These are phyloP conservation scores for Striga hermonthica DNA, from an alignment of 305 asterid species.

Conservation along the genomic window DNA sequence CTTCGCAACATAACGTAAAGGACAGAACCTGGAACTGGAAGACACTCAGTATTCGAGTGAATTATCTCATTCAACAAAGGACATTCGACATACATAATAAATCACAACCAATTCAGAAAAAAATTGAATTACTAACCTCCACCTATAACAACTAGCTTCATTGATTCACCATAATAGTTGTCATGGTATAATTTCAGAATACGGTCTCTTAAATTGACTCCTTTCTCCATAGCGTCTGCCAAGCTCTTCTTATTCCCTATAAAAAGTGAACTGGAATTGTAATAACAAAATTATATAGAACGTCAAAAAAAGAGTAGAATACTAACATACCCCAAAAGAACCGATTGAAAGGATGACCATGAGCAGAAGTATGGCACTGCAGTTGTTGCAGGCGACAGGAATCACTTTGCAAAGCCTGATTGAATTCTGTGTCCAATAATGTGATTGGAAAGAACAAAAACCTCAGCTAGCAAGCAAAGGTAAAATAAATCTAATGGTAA, in stretches of 20 bases:
- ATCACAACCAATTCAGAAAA: slow-evolving; percentile 10
- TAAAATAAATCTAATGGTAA: not conserved
- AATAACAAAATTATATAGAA: slow-evolving; percentile 15
- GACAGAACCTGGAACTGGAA: slow-evolving; percentile 13
- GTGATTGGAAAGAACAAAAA: slow-evolving; percentile 24
- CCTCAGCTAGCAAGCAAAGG: slow-evolving; percentile 29
- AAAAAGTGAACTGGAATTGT: slow-evolving; percentile 31
- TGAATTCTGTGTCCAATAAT: slow-evolving; percentile 62
- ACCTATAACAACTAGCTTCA: slow-evolving; percentile 92
- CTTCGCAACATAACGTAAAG: not conserved
- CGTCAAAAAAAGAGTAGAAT: slow-evolving; percentile 26
- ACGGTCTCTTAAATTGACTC: slow-evolving; percentile 77
- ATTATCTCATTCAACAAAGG: slow-evolving; percentile 13
- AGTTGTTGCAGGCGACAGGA: slow-evolving; percentile 85
- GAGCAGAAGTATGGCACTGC: slow-evolving; percentile 82
- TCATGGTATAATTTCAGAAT: slow-evolving; percentile 72
- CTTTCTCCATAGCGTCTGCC: slow-evolving; percentile 84
- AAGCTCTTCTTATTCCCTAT: slow-evolving; percentile 96
- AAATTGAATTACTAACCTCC: slow-evolving; percentile 56
- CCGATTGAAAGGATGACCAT: slow-evolving; percentile 83
- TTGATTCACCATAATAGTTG: slow-evolving; percentile 70
- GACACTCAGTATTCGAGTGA: not conserved
- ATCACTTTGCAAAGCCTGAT: slow-evolving; percentile 92
- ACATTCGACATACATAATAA: slow-evolving; percentile 13
- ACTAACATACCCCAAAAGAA: slow-evolving; percentile 84